Percentiles rank a stretch among this genome's conserved stretches.
These are phyloP conservation scores for Trematosphaeria pertusa DNA, from an alignment of 2,329 filamentous ascomycete species.

Conservation along the genomic window DNA sequence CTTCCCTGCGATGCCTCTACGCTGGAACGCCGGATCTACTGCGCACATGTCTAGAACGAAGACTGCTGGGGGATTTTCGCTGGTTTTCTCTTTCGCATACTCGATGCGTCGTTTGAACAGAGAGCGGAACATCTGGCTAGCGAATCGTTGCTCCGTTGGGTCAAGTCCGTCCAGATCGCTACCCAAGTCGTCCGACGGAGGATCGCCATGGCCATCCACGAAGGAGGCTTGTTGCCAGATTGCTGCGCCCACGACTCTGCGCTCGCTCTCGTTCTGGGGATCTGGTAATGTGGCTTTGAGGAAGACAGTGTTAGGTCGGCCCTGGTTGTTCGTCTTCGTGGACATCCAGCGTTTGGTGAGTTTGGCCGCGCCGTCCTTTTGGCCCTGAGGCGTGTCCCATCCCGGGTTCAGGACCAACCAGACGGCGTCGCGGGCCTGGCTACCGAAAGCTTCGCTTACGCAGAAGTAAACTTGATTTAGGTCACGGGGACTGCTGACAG, in stretches of 20 bases:
- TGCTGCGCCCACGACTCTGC: slow-evolving; percentile 58
- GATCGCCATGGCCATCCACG: slow-evolving; percentile 58
- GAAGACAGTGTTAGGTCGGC: slow-evolving; percentile 59
- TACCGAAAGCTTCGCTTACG: slow-evolving; percentile 56
- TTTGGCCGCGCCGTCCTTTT: slow-evolving; percentile 42
- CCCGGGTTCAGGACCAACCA: slow-evolving; percentile 62
- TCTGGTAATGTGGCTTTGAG: slow-evolving; percentile 60
- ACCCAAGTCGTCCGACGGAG: slow-evolving; percentile 27
- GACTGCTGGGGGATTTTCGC: slow-evolving; percentile 51
- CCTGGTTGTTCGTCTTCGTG: slow-evolving; percentile 51
- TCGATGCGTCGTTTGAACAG: slow-evolving; percentile 53
- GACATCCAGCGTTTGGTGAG: slow-evolving; percentile 53
- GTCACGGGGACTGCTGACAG: slow-evolving; percentile 30
- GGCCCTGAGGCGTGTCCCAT: slow-evolving; percentile 61
- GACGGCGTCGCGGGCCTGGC: slow-evolving; percentile 59
- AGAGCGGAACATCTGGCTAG: slow-evolving; percentile 53
- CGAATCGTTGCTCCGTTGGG: slow-evolving; percentile 55
- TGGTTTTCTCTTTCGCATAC: slow-evolving; percentile 51
- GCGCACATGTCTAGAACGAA: slow-evolving; percentile 55
- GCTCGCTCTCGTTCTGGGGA: slow-evolving; percentile 30
- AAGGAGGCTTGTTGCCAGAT: slow-evolving; percentile 63
- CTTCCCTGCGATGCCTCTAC: slow-evolving; percentile 48
- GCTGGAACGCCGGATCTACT: slow-evolving; percentile 62
- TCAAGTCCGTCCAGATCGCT: slow-evolving; percentile 48
- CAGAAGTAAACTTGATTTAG: slow-evolving; percentile 39